Base-by-base conservation (phyloP, 805 yeast genomes). In the Tetrapisispora arboricola region DNA sequence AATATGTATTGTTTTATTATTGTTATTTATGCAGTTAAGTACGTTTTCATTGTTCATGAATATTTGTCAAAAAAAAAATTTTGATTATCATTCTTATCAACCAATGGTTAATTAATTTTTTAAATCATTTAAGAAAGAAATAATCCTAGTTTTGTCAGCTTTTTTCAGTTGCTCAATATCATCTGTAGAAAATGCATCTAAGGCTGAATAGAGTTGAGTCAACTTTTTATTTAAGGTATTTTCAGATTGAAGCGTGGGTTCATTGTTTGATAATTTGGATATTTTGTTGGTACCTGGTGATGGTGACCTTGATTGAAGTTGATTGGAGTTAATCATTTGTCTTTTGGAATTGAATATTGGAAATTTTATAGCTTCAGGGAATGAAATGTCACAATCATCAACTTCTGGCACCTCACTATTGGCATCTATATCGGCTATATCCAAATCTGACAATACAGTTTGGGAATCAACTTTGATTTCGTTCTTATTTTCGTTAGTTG, bases 301-400 rank as follows among this genome's bases (percentile, higher is more conserved):
- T 21, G 24, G 15, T n/a, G n/a, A 7, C 4, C 24, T 7, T n/a
- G 24, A 5, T 7, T 4, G 13, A 8, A 45, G 32, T 49, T 50
- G 11, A 13, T 13, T 11, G 6, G 38, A 19, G 9, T 26, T 27
- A 11, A 7, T 13, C 3, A 18, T 19, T 4, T 12, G 15, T 35
- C 38, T 35, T 2, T 26, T 26, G 2, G 35, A 38, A 30, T 38
- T 38, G 36, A 51, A 53, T 25, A 53, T 53, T 1, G 56, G 57
- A 16, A 53, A 46, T 12, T 46, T 44, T 21, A 51, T 49, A 7
- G 30, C 18, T 10, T 25, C 40, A 17, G 31, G 17, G 2, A 31
- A 3, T 10, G 40, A 38, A 12, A 15, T 26, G 20, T 40, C 39
- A 8, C 25, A 25, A 6, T 27, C 39, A 15, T 35, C 12, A 17